phyloP scores from a whole-genome alignment of 495 filamentous ascomycete genomes.

The Penicillium lagena region DNA sequence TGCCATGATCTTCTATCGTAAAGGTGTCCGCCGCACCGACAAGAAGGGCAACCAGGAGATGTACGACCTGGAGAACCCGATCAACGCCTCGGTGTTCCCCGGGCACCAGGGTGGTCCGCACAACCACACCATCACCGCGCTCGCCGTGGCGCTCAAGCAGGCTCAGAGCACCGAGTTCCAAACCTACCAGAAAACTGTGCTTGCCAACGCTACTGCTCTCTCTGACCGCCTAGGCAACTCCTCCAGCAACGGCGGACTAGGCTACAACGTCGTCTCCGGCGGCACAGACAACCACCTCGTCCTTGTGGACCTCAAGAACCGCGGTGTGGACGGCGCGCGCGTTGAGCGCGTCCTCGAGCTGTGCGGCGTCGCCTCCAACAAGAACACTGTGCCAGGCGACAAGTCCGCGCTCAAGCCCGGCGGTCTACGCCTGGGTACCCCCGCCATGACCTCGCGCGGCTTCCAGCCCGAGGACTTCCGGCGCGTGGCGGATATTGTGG shows the following conservation, averaged over 20 bases:
- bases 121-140: constrained; percentile 97
- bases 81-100: constrained; percentile 97
- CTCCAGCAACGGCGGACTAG: constrained; percentile 68
- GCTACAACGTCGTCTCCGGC: constrained; percentile 85
- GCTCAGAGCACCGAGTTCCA: constrained; percentile 85
- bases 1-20: constrained; percentile 97
- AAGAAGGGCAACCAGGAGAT: constrained; percentile 79
- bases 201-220: constrained; percentile 83
- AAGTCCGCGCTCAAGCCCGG: constrained; percentile 87
- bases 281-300: constrained; percentile 98
- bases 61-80: constrained; percentile 89
- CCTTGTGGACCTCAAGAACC: constrained; percentile 89
- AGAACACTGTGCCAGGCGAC: constrained; percentile 97
- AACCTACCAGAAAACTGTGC: constrained; percentile 79
- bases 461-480: constrained; percentile 83
- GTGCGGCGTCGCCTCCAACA: constrained; percentile 93
- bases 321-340: constrained; percentile 81
- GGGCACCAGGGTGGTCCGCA: constrained; percentile 97
- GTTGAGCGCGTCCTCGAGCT: constrained; percentile 94
- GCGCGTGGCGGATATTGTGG: constrained; percentile 88
- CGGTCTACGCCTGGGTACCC: constrained; percentile 86
- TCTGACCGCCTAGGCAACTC: constrained; percentile 65
- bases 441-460: constrained; percentile 95
- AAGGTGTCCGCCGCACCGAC: constrained; percentile 77
- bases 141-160: constrained; percentile 90